Evolutionary conservation across 2,329 filamentous ascomycete species (phyloP).

Genomic region (Rutstroemia sp.): DNA sequence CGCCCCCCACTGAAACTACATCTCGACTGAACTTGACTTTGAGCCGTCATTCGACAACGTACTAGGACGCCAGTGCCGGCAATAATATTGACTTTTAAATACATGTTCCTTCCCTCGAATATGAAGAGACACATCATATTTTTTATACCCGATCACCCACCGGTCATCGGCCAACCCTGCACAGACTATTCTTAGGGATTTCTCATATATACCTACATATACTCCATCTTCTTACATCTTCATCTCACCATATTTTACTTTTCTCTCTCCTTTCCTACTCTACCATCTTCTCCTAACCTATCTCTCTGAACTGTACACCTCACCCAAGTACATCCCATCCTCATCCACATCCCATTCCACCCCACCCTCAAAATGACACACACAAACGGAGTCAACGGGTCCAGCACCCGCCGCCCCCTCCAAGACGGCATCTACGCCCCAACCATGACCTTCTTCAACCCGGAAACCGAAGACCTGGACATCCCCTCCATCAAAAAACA

Average conservation of each 20-base stretch:
- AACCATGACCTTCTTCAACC: conserved; percentile 85
- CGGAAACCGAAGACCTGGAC: conserved; percentile 77
- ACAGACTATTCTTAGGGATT: not conserved
- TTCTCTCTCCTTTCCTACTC: not conserved
- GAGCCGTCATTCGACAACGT: not conserved
- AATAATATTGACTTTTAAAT: not conserved
- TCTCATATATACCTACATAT: not conserved
- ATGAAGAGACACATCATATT: not conserved
- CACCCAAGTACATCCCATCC: no score
- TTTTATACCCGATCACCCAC: not conserved
- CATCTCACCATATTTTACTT: not conserved
- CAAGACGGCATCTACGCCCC: conserved; percentile 81
- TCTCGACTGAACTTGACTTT: not conserved
- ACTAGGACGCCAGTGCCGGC: not conserved
- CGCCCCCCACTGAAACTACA: not conserved
- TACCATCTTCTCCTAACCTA: no score
- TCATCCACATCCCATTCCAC: not conserved
- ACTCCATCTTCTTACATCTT: not conserved
- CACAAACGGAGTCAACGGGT: conserved; percentile 13
- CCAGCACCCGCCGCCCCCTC: conserved; percentile 43
- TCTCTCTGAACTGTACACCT: no score
- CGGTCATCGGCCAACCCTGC: not conserved
- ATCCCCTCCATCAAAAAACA: conserved; percentile 73
- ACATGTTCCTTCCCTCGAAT: not conserved
- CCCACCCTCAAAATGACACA: conserved; percentile 10